phyloP scores from a whole-genome alignment of 2,329 filamentous ascomycete genomes.

The Penicillium psychrosexuale region DNA sequence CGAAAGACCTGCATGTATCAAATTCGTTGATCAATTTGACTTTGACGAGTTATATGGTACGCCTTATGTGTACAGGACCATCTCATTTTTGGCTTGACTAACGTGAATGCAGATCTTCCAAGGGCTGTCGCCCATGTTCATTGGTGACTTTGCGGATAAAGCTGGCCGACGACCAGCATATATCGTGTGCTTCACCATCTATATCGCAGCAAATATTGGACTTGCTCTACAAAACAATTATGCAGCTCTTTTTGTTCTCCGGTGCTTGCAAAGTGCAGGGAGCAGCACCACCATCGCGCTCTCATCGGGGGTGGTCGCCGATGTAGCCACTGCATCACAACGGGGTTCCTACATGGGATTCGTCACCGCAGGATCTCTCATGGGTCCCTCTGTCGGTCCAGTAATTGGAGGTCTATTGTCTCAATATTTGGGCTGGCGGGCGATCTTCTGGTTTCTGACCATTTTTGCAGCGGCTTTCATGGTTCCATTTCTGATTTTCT shows the following conservation, averaged over 20 bases:
- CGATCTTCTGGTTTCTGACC: slow-evolving; percentile 50
- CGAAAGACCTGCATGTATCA: slow-evolving; percentile 29
- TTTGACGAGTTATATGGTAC: slow-evolving; percentile 29
- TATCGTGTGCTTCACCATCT: slow-evolving; percentile 52
- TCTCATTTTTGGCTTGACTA: background rate
- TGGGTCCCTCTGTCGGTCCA: slow-evolving; percentile 37
- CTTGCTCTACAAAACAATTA: slow-evolving; percentile 40
- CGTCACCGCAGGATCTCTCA: slow-evolving; percentile 31
- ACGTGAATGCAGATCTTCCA: slow-evolving; percentile 46
- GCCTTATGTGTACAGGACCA: background rate
- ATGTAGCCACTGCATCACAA: slow-evolving; percentile 39
- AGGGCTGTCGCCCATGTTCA: slow-evolving; percentile 52
- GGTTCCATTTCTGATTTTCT: slow-evolving; percentile 34
- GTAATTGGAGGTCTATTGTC: slow-evolving; percentile 37
- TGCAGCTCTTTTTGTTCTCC: slow-evolving; percentile 37
- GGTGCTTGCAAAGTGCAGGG: slow-evolving; percentile 43
- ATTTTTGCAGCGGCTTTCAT: slow-evolving; percentile 45
- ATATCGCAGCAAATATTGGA: slow-evolving; percentile 42
- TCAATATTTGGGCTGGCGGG: slow-evolving; percentile 40
- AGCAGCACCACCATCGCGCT: slow-evolving; percentile 44
- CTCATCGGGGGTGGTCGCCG: slow-evolving; percentile 39
- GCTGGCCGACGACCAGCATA: slow-evolving; percentile 52
- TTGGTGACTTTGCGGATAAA: slow-evolving; percentile 52
- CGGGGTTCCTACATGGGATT: slow-evolving; percentile 44
- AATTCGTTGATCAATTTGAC: slow-evolving; percentile 27